Conservation (phyloP, 116 monocot species). For the Cymodocea nodosa region DNA sequence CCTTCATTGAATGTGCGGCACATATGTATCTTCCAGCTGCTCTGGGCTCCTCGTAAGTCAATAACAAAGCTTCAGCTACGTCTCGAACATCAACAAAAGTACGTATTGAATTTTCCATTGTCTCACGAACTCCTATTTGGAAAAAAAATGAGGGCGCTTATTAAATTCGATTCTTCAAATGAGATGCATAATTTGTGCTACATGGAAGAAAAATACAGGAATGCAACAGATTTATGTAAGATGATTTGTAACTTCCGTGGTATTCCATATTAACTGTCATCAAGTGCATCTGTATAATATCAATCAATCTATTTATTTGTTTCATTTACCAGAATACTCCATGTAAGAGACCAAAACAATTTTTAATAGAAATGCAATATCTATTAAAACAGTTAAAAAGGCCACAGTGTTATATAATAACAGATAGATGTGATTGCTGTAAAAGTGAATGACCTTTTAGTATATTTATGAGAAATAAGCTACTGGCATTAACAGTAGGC, state of each 20-base stretch:
- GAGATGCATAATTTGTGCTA: neutral
- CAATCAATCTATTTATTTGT: no score
- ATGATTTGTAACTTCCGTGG: no score
- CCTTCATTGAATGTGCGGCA: constrained; percentile 1
- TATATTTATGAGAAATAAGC: constrained; percentile 25
- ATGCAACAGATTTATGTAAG: neutral
- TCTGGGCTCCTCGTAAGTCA: constrained; percentile 27
- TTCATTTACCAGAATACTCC: no score
- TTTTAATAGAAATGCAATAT: no score
- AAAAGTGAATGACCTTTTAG: constrained; percentile 29
- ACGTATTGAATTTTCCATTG: neutral
- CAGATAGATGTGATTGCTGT: no score
- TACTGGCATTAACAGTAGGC: constrained; percentile 50
- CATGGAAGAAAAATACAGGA: neutral
- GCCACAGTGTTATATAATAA: no score
- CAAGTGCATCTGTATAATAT: no score
- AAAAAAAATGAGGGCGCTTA: neutral
- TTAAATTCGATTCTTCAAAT: neutral
- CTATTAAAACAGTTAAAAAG: no score
- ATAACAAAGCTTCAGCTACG: constrained; percentile 26
- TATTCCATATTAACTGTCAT: no score
- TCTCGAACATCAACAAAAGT: constrained; percentile 31
- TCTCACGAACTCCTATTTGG: constrained; percentile 3
- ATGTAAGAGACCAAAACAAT: no score
- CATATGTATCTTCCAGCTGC: constrained; percentile 36